Evolutionary conservation across 2,329 filamentous ascomycete genomes (phyloP), one percentile per base, ranked within the genome.

Genomic region (Taxawa tesnikishii): DNA sequence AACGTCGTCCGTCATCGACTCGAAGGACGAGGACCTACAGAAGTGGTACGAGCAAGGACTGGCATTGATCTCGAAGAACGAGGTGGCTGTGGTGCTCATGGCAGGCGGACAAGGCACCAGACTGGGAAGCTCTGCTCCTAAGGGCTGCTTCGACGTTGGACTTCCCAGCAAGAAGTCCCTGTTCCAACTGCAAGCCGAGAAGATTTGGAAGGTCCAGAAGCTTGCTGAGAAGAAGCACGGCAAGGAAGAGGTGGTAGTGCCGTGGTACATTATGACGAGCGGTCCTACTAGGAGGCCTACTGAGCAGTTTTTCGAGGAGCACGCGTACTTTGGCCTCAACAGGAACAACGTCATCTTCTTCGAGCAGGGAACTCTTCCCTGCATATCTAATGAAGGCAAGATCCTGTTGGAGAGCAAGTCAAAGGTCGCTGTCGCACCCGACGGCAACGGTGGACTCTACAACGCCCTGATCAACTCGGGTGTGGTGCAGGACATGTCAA

Each of bases 261-360:
- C 90, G 9, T 98, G 90, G 90, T 98, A 98, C 62, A 84, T 98
- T 59, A 98, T 98, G 90, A 98, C 90, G 49, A 94, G 84, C 50
- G 90, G 90, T 4, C 90, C 90, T 28, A 98, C 90, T 6, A 75
- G 87, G 44, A 75, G 75, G 39, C 83, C 87, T 25, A 98, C 90
- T n/a, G 82, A 94, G 66, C 68, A 80, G 40, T 98, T 90, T 67
- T 96, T 98, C 59, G 64, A 81, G 55, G 70, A 93, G 59, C 70
- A 96, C 66, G 73, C 74, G 36, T 96, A 85, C 67, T 98, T 98
- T 56, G 90, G 90, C 5, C 63, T 98, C 38, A 70, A 79, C 44
- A 73, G 82, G 60, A 75, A 80, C 55, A 90, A 98, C 52, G 79
- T 98, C 39, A 61, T 79, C 44, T 82, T 96, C 58, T 98, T 98